A percentile compares a stretch with the other conserved stretches of the same genome.
Evolutionary conservation across 352 stramenopile genomes (phyloP).

Genomic region (Phytophthora macrochlamydospora): DNA sequence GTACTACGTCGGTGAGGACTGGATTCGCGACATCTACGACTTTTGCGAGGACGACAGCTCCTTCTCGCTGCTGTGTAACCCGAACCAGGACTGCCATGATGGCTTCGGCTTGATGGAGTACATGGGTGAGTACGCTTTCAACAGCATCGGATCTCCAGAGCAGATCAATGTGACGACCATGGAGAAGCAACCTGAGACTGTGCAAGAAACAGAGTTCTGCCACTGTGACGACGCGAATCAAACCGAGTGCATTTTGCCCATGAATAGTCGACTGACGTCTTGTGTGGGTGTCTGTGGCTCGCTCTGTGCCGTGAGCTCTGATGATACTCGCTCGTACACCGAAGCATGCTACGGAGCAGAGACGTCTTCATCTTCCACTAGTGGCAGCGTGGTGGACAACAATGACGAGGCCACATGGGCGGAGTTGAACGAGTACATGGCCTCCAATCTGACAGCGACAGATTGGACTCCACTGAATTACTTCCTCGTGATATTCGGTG

Average conservation of each 20-base stretch:
- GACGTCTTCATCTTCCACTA: conserved; percentile 18
- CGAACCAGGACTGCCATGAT: conserved; percentile 54
- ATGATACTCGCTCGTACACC: conserved; percentile 44
- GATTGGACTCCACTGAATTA: conserved; percentile 56
- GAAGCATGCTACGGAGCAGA: conserved; percentile 42
- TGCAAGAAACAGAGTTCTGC: conserved; percentile 48
- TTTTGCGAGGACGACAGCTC: conserved; percentile 61
- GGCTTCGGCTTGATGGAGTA: conserved; percentile 60
- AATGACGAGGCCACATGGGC: conserved; percentile 40
- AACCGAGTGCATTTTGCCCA: conserved; percentile 52
- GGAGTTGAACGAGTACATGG: conserved; percentile 43
- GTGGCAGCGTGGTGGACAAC: conserved; percentile 11
- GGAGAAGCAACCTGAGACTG: conserved; percentile 25
- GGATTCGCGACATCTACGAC: conserved; percentile 70
- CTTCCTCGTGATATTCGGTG: conserved; percentile 55
- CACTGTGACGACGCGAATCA: conserved; percentile 44
- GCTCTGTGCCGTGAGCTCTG: conserved; percentile 43
- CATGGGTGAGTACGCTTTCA: conserved; percentile 69
- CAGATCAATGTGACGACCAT: conserved; percentile 71
- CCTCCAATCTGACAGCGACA: conserved; percentile 40
- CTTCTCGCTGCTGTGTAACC: conserved; percentile 63
- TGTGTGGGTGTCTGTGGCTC: conserved; percentile 59
- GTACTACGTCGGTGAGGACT: conserved; percentile 68
- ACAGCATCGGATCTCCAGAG: conserved; percentile 62
- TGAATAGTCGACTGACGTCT: conserved; percentile 52